These are phyloP conservation scores for Decorospora gaudefroyi DNA, from an alignment of 2,329 filamentous ascomycete genomes.

Conservation along the genomic window DNA sequence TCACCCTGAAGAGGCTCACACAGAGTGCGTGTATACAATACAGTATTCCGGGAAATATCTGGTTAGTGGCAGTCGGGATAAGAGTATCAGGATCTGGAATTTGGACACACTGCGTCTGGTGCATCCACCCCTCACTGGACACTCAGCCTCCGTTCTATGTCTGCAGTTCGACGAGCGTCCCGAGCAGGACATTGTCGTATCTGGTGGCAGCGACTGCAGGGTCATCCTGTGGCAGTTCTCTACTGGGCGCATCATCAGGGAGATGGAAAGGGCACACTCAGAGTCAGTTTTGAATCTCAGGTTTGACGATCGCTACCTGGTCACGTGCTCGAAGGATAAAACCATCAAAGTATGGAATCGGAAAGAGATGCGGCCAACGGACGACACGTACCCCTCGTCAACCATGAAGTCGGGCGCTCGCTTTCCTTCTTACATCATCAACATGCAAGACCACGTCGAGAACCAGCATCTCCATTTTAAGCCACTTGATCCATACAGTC, in stretches of 20 bases:
- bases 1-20: constrained; percentile 79
- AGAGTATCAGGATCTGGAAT: constrained; percentile 87
- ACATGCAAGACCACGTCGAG: constrained; percentile 50
- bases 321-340: constrained; percentile 97
- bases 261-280: constrained; percentile 74
- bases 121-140: constrained; percentile 72
- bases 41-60: constrained; percentile 85
- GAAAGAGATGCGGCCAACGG: constrained; percentile 50
- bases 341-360: constrained; percentile 97
- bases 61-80: constrained; percentile 91
- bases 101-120: constrained; percentile 78
- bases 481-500: constrained; percentile 68
- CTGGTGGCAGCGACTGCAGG: constrained; percentile 88
- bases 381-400: constrained; percentile 47
- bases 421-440: constrained; percentile 61
- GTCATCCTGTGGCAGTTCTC: constrained; percentile 94
- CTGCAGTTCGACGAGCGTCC: constrained; percentile 91
- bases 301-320: constrained; percentile 87
- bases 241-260: constrained; percentile 80
- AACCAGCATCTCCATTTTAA: constrained; percentile 53
- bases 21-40: constrained; percentile 92
- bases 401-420: constrained; percentile 51
- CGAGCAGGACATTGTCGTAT: constrained; percentile 89
- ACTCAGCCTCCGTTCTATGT: constrained; percentile 86
- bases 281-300: constrained; percentile 93